Evolutionary conservation across 345 rosid genomes (phyloP), one percentile per base, ranked within the genome.

Genomic region (Arabis hirsuta): DNA sequence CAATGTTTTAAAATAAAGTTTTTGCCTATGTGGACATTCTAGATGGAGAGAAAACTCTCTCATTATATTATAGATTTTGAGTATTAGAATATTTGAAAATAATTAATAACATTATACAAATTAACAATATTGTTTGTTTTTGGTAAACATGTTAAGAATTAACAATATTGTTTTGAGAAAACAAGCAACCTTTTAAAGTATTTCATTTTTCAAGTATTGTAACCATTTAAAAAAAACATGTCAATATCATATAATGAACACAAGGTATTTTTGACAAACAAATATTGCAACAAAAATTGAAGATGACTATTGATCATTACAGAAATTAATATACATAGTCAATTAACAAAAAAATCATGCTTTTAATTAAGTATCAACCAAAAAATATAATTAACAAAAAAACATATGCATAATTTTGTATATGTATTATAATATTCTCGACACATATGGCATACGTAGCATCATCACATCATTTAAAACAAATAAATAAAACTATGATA

Each of bases 381-480:
- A 34, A 34, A 34, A 34, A 34, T 7, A 34, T 34, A 34, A 6
- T 34, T 34, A 34, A 34, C 38, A 34, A 34, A 34, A 34, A 34
- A 34, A 34, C 38, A 34, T 34, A 34, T 34, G 5, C 38, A 34
- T 34, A 34, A 6, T 6, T 32, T 32, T 34, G 38, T 7, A 34
- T 34, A 34, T 34, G 8, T 34, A 46, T 27, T 19, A 38, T 53
- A 22, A 20, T 45, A 64, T 44, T 12, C 11, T 73, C 19, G 12
- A 63, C 27, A 4, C 55, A 62, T 73, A 46, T 48, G 69, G 4
- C 13, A 22, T 41, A 56, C 27, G 64, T 55, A 22, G 52, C 52
- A 56, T 65, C 54, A 74, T 32, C 62, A 45, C 36, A 61, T 34
- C 14, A 68, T 60, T 74, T 32, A n/a, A 67, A 43, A 51, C 12